Base-by-base conservation (phyloP, 2,329 filamentous ascomycete genomes). In the Clarireedia sp. region DNA sequence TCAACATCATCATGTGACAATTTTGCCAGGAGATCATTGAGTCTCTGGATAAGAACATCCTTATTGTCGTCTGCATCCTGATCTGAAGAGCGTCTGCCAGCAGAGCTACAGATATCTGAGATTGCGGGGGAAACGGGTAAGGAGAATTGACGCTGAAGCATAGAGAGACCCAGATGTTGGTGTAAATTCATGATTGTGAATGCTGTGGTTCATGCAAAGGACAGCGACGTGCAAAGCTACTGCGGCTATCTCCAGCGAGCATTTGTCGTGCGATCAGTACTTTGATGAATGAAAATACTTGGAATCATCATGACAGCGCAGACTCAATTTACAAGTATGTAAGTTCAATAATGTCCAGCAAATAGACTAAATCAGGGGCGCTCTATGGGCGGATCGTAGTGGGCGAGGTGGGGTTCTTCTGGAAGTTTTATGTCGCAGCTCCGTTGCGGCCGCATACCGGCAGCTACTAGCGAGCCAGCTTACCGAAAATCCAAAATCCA, bases 11-110 rank as follows among this genome's bases (percentile, higher is more conserved):
- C 59, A 29, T 64, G 59, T 17, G 66, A 64, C n/a, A 70, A 51
- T 19, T 66, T 62, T 23, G 60, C 58, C 2, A 69, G 67, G 14
- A 74, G 59, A 49, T 67, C 67, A 45, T 67, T 63, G 5, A 73
- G 64, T 53, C 68, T 57, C 51, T 69, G 63, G 17, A 69, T 57
- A 5, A 69, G 60, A 9, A 68, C 66, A 59, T 68, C 66, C 49
- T 66, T 68, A 49, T 62, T 68, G 53, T 69, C 65, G 49, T 67
- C 62, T 9, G 63, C 60, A 47, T 62, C 61, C 41, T 59, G 59
- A 51, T 46, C 47, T 33, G 29, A 12, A 10, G 29, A 33, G 29
- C 29, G 29, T 33, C 29, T 33, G 29, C 29, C 29, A 33, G 29
- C 29, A 33, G 29, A 10, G 29, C 29, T 12, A 33, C 9, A 54